A percentile compares a stretch with the other conserved stretches of the same genome.
These are phyloP conservation scores for Psilocybe subaeruginosa DNA, from an alignment of 768 basidiomycete genomes.

Conservation along the genomic window DNA sequence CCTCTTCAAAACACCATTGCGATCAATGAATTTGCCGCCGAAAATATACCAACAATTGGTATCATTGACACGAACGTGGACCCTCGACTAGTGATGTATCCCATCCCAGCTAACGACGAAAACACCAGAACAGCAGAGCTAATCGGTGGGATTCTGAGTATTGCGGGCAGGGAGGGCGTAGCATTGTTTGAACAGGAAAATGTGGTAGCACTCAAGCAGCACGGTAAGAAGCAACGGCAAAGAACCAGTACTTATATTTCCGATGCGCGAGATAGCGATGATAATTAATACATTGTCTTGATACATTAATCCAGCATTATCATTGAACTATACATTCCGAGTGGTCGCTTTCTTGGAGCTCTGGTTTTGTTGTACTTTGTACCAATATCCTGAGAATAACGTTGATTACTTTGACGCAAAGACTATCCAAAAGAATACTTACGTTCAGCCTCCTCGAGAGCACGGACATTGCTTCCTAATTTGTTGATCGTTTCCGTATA, in stretches of 20 bases:
- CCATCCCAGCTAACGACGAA: constrained; percentile 99
- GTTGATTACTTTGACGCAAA: constrained; percentile 13
- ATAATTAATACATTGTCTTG: constrained; percentile 21
- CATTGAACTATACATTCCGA: constrained; percentile 24
- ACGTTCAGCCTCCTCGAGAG: constrained; percentile 90
- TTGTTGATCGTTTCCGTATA: constrained; percentile 97
- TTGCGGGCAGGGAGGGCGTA: constrained; percentile 81
- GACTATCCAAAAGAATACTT: constrained; percentile 33
- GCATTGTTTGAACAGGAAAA: constrained; percentile 40
- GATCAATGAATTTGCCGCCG: constrained; percentile 88
- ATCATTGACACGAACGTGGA: constrained; percentile 96
- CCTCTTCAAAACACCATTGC: constrained; percentile 84
- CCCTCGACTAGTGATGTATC: constrained; percentile 95
- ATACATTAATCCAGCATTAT: constrained; percentile 9
- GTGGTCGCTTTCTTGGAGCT: constrained; percentile 24
- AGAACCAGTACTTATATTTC: constrained; percentile 18
- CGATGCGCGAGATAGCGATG: constrained; percentile 4
- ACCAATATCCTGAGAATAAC: constrained; percentile 63
- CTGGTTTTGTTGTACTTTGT: constrained; percentile 59
- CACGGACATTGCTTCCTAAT: constrained; percentile 81
- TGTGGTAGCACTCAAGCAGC: constrained; percentile 32
- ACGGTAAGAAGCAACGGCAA: constrained; percentile 27
- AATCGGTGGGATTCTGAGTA: constrained; percentile 85
- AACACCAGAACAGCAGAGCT: constrained; percentile 89
- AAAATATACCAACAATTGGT: constrained; percentile 92